Percentiles rank a stretch among this genome's conserved stretches.
Evolutionary conservation across 192 early-diverging fungal species (phyloP).

Genomic region (Phlyctochytrium planicorne): DNA sequence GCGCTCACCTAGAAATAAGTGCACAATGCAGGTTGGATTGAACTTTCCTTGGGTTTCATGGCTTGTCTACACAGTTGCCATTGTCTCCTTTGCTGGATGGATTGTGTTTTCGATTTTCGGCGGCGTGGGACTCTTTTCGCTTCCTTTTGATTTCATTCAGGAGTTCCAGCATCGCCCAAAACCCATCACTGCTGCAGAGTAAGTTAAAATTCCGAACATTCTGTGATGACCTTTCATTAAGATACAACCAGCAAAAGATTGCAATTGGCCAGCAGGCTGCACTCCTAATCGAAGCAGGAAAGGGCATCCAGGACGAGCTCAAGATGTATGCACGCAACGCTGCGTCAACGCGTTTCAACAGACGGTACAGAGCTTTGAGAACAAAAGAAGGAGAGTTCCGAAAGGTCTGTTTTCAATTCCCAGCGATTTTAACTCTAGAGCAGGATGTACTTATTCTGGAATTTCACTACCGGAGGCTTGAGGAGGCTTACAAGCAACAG

Average conservation of each 20-base stretch:
- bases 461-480: slow-evolving; percentile 54
- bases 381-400: slow-evolving; percentile 53
- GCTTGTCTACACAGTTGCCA: slow-evolving; percentile 56
- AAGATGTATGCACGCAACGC: slow-evolving; percentile 36
- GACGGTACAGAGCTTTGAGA: slow-evolving; percentile 42
- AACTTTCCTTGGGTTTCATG: slow-evolving; percentile 46
- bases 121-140: slow-evolving; percentile 52
- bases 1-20: too few relatives aligned
- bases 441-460: slow-evolving; percentile 58
- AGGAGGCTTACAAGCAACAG: slow-evolving; percentile 50
- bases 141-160: slow-evolving; percentile 53
- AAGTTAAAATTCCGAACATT: slow-evolving; percentile 17
- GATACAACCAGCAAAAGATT: slow-evolving; percentile 50
- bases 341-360: slow-evolving; percentile 24
- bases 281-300: slow-evolving; percentile 49
- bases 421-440: background rate
- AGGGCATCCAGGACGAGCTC: slow-evolving; percentile 47
- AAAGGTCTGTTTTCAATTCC: slow-evolving; percentile 30
- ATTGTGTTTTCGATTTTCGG: slow-evolving; percentile 56
- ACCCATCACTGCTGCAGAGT: slow-evolving; percentile 52
- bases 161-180: slow-evolving; percentile 56
- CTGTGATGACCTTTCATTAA: too few relatives aligned
- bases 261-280: slow-evolving; percentile 51
- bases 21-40: slow-evolving; percentile 24
- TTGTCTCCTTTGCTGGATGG: slow-evolving; percentile 55